phyloP scores from a whole-genome alignment of 2,329 filamentous ascomycete genomes.

The Thielaviopsis punctulata region DNA sequence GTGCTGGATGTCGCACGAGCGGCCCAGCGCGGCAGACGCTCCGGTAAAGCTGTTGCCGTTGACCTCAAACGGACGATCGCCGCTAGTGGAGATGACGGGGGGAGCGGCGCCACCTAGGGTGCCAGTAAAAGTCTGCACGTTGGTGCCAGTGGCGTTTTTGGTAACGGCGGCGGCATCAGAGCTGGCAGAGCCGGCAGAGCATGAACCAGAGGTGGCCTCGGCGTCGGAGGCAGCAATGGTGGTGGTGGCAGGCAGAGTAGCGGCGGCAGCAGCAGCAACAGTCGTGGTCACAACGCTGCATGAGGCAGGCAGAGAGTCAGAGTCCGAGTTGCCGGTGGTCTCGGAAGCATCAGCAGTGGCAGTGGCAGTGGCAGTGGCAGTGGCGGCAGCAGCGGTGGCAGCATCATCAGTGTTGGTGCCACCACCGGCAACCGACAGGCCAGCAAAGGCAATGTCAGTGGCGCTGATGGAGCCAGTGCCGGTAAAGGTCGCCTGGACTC shows the following conservation, averaged over 20 bases:
- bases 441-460: conserved; percentile 16
- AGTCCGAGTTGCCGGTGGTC: neutral
- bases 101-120: conserved; percentile 25
- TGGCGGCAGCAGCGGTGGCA: conserved; percentile 1
- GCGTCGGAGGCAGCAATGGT: conserved; percentile 5
- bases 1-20: conserved; percentile 33
- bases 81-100: conserved; percentile 22
- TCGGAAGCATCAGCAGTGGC: neutral
- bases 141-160: conserved; percentile 15
- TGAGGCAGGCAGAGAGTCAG: conserved; percentile 1
- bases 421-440: conserved; percentile 14
- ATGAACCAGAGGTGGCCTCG: neutral
- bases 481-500: conserved; percentile 19
- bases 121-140: conserved; percentile 31
- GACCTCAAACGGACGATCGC: conserved; percentile 29
- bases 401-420: conserved; percentile 5
- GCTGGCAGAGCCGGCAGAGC: conserved; percentile 6
- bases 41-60: conserved; percentile 37
- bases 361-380: conserved; percentile 2
- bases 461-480: conserved; percentile 19
- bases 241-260: conserved; percentile 2
- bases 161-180: conserved; percentile 8
- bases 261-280: conserved; percentile 2
- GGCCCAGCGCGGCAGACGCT: conserved; percentile 26
- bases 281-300: conserved; percentile 11